Percentiles rank a stretch among this genome's conserved stretches.
Conservation (phyloP, 78 protist species). For the Planoprotostelium fungivorum region DNA sequence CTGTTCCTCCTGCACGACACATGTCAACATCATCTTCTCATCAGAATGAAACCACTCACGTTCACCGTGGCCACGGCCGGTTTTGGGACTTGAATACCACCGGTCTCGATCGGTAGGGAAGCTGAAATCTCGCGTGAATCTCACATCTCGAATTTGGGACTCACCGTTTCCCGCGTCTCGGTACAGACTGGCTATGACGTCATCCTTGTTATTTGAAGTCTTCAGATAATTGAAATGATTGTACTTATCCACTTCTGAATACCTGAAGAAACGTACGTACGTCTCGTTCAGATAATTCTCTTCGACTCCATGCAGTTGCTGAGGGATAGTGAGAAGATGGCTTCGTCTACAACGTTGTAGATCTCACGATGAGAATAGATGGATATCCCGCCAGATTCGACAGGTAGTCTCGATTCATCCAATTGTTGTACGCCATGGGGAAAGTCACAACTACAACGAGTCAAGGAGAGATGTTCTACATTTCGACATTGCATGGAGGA, state of each 20-base stretch:
- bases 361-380: not conserved
- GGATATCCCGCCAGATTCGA: conserved; percentile 47
- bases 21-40: not conserved
- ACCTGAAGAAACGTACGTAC: conserved; percentile 21
- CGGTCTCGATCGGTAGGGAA: conserved; percentile 7
- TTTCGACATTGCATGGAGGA: not conserved
- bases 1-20: too few species aligned
- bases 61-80: not conserved
- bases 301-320: conserved; percentile 54
- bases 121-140: not conserved
- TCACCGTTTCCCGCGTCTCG: conserved; percentile 48
- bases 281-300: conserved; percentile 21
- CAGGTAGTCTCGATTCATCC: conserved; percentile 15
- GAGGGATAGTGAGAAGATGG: not conserved
- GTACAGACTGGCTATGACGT: conserved; percentile 60
- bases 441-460: conserved; percentile 28
- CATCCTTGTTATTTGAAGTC: conserved; percentile 17
- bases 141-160: not conserved
- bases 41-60: not conserved
- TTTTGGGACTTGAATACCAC: conserved; percentile 12
- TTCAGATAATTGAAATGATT: conserved; percentile 18
- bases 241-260: not conserved
- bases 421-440: conserved; percentile 27
- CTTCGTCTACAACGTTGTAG: not conserved
- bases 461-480: not conserved